phyloP scores from a whole-genome alignment of 345 rosid species.

The Eucalyptus leucophloia region DNA sequence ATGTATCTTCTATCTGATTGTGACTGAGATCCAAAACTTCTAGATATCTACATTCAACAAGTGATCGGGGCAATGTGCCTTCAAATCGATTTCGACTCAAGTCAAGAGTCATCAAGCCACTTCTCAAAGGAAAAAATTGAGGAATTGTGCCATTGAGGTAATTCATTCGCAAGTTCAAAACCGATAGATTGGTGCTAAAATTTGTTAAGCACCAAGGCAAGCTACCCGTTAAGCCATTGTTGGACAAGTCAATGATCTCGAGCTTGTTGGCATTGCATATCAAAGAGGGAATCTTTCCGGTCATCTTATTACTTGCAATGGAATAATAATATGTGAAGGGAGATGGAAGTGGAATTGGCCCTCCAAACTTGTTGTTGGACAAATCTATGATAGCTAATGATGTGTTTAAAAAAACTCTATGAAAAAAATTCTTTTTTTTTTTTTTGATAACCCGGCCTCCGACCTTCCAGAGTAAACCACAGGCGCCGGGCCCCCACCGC shows the following conservation, averaged over 20 bases:
- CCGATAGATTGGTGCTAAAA: neutral
- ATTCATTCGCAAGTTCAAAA: neutral
- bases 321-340: accelerated
- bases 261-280: neutral
- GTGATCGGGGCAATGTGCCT: neutral
- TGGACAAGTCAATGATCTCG: neutral
- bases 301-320: neutral
- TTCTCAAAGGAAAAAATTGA: neutral
- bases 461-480: too few relatives aligned
- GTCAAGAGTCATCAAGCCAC: neutral
- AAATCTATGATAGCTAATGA: neutral
- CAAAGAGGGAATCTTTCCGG: neutral
- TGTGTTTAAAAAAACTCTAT: neutral
- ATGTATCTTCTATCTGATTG: neutral
- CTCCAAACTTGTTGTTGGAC: neutral
- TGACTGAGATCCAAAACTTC: neutral
- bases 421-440: too few relatives aligned
- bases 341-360: neutral
- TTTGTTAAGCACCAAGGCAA: neutral
- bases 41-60: neutral
- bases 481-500: too few relatives aligned
- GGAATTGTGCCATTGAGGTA: neutral
- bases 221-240: neutral
- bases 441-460: too few relatives aligned
- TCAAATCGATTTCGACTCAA: neutral